phyloP scores from a whole-genome alignment of 2,329 filamentous ascomycete genomes.

The Xylariaceae sp. region DNA sequence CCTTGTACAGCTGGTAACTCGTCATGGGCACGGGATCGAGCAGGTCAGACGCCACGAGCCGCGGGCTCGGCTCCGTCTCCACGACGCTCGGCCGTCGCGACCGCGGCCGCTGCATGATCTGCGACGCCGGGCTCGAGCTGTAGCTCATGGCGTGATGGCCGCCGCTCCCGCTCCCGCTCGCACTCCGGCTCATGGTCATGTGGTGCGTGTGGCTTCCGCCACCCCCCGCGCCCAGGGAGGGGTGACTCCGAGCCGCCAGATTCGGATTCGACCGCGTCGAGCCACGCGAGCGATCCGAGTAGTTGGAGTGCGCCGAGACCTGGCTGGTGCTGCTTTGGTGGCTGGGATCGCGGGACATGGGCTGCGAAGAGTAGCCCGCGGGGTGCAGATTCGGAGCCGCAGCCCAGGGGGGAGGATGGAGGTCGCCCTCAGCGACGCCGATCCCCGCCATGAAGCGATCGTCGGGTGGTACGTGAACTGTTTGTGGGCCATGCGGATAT shows the following conservation, averaged over 20 bases:
- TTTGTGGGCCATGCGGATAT: constrained; percentile 18
- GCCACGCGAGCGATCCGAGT: neutral
- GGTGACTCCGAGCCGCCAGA: too few relatives aligned
- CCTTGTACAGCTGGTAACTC: constrained; percentile 25
- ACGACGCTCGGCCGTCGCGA: constrained; percentile 35
- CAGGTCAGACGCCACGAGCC: constrained; percentile 19
- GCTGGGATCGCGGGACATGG: constrained; percentile 45
- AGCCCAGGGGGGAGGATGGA: constrained; percentile 18
- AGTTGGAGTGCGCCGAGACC: constrained; percentile 18
- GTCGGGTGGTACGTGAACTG: constrained; percentile 15
- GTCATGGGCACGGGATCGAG: constrained; percentile 19
- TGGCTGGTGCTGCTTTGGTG: constrained; percentile 30
- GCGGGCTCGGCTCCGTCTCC: constrained; percentile 41
- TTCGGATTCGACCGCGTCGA: too few relatives aligned
- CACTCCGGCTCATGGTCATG: neutral
- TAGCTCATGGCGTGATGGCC: neutral
- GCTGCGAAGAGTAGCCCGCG: constrained; percentile 43
- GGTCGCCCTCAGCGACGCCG: constrained; percentile 1
- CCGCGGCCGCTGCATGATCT: constrained; percentile 18
- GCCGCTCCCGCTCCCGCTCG: neutral
- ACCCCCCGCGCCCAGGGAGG: too few relatives aligned
- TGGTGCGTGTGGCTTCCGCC: neutral
- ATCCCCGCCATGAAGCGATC: constrained; percentile 3
- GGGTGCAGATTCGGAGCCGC: constrained; percentile 18
- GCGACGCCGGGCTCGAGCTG: constrained; percentile 17